Evolutionary conservation across 2,329 filamentous ascomycete species (phyloP).

Genomic region (Hymenoscyphus fraxineus): DNA sequence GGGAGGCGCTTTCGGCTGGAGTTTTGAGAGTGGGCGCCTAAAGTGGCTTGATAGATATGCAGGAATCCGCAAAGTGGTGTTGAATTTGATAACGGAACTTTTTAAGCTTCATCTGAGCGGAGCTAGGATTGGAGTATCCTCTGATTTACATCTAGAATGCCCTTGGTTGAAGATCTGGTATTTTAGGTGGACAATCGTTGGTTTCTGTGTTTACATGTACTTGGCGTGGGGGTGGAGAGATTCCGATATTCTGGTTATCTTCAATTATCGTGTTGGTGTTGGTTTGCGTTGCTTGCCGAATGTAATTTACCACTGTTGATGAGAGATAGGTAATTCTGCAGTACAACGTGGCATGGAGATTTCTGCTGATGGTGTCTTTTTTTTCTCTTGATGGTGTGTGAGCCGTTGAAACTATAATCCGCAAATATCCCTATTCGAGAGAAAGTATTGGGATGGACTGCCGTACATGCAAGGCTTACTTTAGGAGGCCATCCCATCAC

Average conservation of each 20-base stretch:
- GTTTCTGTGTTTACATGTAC: neutral
- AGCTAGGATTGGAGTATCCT: too few species aligned
- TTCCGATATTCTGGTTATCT: slow-evolving; percentile 1
- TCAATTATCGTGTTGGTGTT: neutral
- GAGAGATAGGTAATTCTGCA: neutral
- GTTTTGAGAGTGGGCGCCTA: too few species aligned
- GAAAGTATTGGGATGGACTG: neutral
- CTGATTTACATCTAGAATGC: too few species aligned
- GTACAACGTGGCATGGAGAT: neutral
- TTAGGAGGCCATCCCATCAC: too few species aligned
- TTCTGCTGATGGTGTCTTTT: neutral
- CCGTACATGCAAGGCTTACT: neutral
- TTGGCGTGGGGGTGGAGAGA: slow-evolving; percentile 1
- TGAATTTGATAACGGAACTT: too few species aligned
- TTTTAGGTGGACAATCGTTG: too few species aligned
- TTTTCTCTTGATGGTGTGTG: neutral
- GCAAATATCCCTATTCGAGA: neutral
- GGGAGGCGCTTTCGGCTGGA: too few species aligned
- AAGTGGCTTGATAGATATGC: too few species aligned
- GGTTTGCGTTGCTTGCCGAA: neutral
- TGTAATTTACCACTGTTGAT: neutral
- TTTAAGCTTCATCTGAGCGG: too few species aligned
- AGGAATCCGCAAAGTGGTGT: too few species aligned
- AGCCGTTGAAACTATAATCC: neutral
- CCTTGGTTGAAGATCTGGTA: too few species aligned